These are phyloP conservation scores for Quercus engelmannii DNA, from an alignment of 306 rosid genomes.

Conservation along the genomic window DNA sequence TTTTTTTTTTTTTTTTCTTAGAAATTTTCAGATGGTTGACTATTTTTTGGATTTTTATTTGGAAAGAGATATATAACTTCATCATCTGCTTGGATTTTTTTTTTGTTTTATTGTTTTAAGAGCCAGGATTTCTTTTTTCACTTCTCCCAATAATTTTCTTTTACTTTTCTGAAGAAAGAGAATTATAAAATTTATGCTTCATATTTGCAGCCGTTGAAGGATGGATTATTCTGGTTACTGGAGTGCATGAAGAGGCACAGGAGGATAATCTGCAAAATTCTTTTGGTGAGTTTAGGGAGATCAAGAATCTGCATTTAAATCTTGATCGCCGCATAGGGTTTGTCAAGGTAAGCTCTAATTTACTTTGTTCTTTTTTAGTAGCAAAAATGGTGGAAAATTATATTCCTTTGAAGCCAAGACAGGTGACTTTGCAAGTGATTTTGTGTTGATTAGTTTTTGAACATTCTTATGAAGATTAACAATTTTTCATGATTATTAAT, in stretches of 20 bases:
- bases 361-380: not conserved
- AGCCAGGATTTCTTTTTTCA: not conserved
- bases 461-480: not conserved
- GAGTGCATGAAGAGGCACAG: conserved; percentile 97
- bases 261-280: conserved; percentile 84
- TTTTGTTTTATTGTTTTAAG: not conserved
- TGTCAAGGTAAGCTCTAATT: conserved; percentile 61
- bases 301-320: conserved; percentile 85
- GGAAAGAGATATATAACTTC: no score
- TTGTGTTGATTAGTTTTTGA: not conserved
- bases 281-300: conserved; percentile 92
- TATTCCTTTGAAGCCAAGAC: not conserved
- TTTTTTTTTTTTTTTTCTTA: not conserved
- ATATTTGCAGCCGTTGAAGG: conserved; percentile 79
- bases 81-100: not conserved
- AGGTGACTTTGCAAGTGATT: not conserved
- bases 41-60: not conserved
- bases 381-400: not conserved
- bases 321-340: conserved; percentile 97
- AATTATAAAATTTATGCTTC: not conserved
- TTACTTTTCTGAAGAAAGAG: not conserved
- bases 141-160: not conserved
- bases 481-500: not conserved
- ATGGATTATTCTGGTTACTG: conserved; percentile 96
- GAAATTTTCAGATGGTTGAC: not conserved